Base-by-base conservation (phyloP, 2,329 filamentous ascomycete species). In the Apiospora sp. region DNA sequence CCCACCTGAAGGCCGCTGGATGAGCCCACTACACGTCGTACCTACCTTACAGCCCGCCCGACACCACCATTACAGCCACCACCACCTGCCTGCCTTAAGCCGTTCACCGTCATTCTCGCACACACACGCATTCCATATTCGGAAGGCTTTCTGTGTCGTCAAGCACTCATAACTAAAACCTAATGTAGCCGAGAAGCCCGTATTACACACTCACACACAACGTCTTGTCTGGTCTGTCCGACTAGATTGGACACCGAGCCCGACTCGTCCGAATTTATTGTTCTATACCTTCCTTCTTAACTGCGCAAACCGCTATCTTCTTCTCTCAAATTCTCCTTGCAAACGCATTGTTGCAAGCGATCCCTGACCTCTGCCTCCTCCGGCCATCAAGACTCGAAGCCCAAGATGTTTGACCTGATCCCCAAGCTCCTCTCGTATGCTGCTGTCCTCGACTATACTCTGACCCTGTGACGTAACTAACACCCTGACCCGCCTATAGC, bases 371-470 rank as follows among this genome's bases (percentile, higher is more conserved):
- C 14, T 61, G 54, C 27, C 19, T 34, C 54, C 14, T 34, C 19
- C 54, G 54, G 22, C 58, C 34, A 41, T 41, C 58, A 27, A 68
- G 67, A 44, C 46, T 8, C 30, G 16, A 48, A 27, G 14, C 30
- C 24, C 75, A 74, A 49, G 79, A 92, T 92, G 90, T 92, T 92
- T 77, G 89, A 89, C 76, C 86, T 92, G 73, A 85, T 92, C 74
- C 89, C 91, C 76, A 90, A 91, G 79, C 84, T 92, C 73, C 83
- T 92, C 80, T 91, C 90, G 90, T 92, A 84, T 83, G 90, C 84
- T 16, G 16, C 46, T 10, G 10, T 30, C 41, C n/a, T 67, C 22
- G 43, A 43, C 27, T 12, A 37, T 13, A 16, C 34, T 16, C 27
- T 34, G 24, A 2, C 67, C 8, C 27, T 46, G 12, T 43, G 30